Evolutionary conservation across 2,329 filamentous ascomycete species (phyloP).

Genomic region (Aspergillus fischeri): DNA sequence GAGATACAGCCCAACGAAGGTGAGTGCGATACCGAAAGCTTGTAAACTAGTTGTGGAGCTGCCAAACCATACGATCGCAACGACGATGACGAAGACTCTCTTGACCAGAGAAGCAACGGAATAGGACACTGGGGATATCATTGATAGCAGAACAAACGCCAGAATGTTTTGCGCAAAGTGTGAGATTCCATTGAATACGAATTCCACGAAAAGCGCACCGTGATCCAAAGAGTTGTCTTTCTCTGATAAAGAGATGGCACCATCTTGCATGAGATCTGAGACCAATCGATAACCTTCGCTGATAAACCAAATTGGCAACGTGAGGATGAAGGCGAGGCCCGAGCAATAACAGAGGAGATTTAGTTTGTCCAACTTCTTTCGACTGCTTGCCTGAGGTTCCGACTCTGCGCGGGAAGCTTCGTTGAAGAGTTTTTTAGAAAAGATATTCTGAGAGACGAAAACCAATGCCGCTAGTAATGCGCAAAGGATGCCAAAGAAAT

Average conservation of each 20-base stretch:
- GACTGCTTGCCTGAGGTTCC: slow-evolving; percentile 58
- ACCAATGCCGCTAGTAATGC: slow-evolving; percentile 87
- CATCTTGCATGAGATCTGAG: slow-evolving; percentile 73
- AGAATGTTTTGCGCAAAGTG: slow-evolving; percentile 97
- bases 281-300: slow-evolving; percentile 77
- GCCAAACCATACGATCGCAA: slow-evolving; percentile 94
- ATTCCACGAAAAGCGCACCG: slow-evolving; percentile 67
- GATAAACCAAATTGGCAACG: slow-evolving; percentile 88
- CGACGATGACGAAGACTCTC: slow-evolving; percentile 91
- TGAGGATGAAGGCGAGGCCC: slow-evolving; percentile 82
- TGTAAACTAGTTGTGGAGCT: slow-evolving; percentile 81
- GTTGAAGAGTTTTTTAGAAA: slow-evolving; percentile 96
- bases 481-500: slow-evolving; percentile 84
- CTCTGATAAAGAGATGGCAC: slow-evolving; percentile 70
- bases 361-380: slow-evolving; percentile 87
- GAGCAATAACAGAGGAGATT: slow-evolving; percentile 98
- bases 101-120: slow-evolving; percentile 95
- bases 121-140: slow-evolving; percentile 95
- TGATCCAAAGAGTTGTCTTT: slow-evolving; percentile 69
- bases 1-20: slow-evolving; percentile 87
- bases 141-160: slow-evolving; percentile 85
- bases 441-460: slow-evolving; percentile 98
- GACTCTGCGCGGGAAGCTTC: slow-evolving; percentile 81
- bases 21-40: slow-evolving; percentile 78
- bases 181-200: slow-evolving; percentile 93